Evolutionary conservation across 202 grass and related monocot genomes (phyloP), one percentile per base, ranked within the genome.

Genomic region (Dendrocalamus latiflorus): DNA sequence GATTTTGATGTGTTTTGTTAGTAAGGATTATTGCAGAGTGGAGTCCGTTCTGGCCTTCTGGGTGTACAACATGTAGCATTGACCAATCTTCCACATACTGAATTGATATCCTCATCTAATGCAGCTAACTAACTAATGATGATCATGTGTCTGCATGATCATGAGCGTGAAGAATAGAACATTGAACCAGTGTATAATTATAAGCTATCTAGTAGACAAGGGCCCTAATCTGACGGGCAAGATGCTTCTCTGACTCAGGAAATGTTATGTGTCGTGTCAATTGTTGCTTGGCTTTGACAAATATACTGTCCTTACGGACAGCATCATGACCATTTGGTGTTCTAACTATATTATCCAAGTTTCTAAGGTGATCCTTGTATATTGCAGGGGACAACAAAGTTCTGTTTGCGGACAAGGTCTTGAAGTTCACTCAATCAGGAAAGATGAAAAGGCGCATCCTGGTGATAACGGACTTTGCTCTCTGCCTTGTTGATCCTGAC

Each of bases 401-500:
- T 84, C 57, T 99, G 49, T 99, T 94, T 92, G 93, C 93, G 8
- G 97, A 99, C 77, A 93, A 88, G 49, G 81, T 99, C 55, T 76
- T 96, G 25, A 96, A 89, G 71, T 86, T 99, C 50, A 96, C 88
- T 38, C 89, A 91, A 43, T 91, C 97, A 47, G 97, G 97, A 80
- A 99, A 96, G 75, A 94, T 96, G 93, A 96, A 96, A 85, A 90
- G 86, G 24, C 84, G 86, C 67, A 91, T 96, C 41, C 73, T 99
- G 42, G 83, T 96, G 55, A 91, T 99, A 72, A 99, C 97, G 1
- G 91, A 99, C 73, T 96, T 89, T 74, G 93, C 97, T 66, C 75
- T 99, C n/a, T 99, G 94, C 75, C 78, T 99, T 45, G 91, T 99
- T 18, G 97, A 99, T 55, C 91, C 97, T 2, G 89, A 99, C 37